phyloP scores from a whole-genome alignment of 2,329 filamentous ascomycete species.

The Coniochaeta sp. region DNA sequence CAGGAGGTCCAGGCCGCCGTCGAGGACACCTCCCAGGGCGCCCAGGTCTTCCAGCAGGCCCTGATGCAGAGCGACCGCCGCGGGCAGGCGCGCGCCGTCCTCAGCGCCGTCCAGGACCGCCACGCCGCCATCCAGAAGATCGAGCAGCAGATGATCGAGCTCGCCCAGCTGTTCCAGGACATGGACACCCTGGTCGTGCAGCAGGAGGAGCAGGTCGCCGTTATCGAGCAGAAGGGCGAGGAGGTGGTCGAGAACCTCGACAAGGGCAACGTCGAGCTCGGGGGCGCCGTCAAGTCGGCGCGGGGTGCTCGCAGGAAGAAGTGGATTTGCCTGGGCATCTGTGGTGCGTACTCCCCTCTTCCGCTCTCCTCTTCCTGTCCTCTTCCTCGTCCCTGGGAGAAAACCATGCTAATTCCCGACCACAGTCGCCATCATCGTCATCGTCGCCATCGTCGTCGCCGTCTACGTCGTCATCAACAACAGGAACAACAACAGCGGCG shows the following conservation, averaged over 20 bases:
- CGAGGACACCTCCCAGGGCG: constrained; percentile 60
- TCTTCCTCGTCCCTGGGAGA: not conserved
- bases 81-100: constrained; percentile 72
- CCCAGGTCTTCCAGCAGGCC: constrained; percentile 83
- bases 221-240: constrained; percentile 82
- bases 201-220: constrained; percentile 71
- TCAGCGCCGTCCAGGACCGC: constrained; percentile 73
- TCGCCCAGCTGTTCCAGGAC: constrained; percentile 82
- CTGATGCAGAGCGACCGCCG: constrained; percentile 74
- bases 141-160: constrained; percentile 79
- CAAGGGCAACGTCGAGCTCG: constrained; percentile 79
- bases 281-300: constrained; percentile 74
- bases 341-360: constrained; percentile 34
- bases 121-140: constrained; percentile 89
- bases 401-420: not conserved
- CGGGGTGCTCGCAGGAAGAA: constrained; percentile 82
- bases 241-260: constrained; percentile 78
- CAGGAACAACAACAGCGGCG: constrained; percentile 6
- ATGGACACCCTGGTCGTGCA: constrained; percentile 80
- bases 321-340: constrained; percentile 87
- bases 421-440: constrained; percentile 42
- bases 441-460: constrained; percentile 44
- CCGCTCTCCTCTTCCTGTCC: not conserved
- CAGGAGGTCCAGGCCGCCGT: constrained; percentile 72
- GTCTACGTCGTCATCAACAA: constrained; percentile 37